Base-by-base conservation (phyloP, 129 eudicot genomes). In the Glebionis coronaria region DNA sequence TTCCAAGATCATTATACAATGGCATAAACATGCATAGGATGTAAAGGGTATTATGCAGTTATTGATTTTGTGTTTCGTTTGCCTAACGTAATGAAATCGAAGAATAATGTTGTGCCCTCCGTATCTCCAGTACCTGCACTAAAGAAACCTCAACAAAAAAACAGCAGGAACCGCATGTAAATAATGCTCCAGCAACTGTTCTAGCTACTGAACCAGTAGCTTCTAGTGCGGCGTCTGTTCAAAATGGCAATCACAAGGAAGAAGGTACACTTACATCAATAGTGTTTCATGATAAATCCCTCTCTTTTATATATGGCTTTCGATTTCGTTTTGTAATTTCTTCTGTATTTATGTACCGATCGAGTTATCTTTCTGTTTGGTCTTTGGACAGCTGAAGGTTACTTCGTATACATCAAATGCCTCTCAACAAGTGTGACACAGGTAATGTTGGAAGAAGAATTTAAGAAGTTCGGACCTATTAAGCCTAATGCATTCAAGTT, bases 331-430 rank as follows among this genome's bases (percentile, higher is more conserved):
- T 3, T 57, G 44, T 35, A 35, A 6, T 44, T 23, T 11, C n/a
- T 18, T 63, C 9, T 40, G 44, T 58, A 4, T 29, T 51, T 19
- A 16, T 76, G 44, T 35, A 27, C 25, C 19, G 21, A 25, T 20
- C 25, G n/a, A 13, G 1, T n/a, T 59, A 9, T 59, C 4, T 14
- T 9, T 52, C 15, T 70, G 45, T 20, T 47, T 76, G 63, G 21
- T 64, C 87, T 27, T 47, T 76, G 65, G 21, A 67, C 87, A 93
- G 97, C 79, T 71, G 97, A 86, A 44, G 90, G 96, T 50, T 83
- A 73, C 59, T 88, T 91, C 4, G 79, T 88, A 20, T 88, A 88
- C 61, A 70, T 84, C 20, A 84, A 78, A 78, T 83, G 85, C 59
- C 82, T 88, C 5, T 86, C 99, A 6, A 63, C 77, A 73, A 70